Evolutionary conservation across 192 early-diverging fungal genomes (phyloP).

Genomic region (Coemansia guatemalensis): DNA sequence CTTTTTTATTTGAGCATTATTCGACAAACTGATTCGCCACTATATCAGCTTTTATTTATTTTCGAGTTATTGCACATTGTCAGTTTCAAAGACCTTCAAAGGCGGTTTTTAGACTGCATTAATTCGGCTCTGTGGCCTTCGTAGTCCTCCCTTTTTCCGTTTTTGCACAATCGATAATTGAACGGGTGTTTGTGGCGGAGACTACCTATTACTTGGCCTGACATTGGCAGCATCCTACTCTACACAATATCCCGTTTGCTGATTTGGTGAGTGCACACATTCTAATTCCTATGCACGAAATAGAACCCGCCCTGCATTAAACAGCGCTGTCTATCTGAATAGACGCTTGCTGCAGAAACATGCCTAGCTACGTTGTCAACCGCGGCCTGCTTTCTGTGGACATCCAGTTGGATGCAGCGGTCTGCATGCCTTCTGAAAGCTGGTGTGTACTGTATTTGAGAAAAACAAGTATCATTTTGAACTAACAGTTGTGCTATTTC

Average conservation of each 20-base stretch:
- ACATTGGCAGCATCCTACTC: neutral
- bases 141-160: neutral
- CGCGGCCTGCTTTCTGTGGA: neutral
- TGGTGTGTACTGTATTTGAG: neutral
- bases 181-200: neutral
- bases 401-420: neutral
- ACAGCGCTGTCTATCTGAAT: neutral
- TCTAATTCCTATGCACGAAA: neutral
- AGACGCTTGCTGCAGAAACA: neutral
- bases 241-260: neutral
- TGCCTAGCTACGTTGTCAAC: neutral
- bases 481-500: neutral
- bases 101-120: neutral
- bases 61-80: neutral
- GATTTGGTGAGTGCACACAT: neutral
- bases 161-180: neutral
- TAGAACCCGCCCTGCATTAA: neutral
- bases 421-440: neutral
- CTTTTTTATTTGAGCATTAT: conserved; percentile 4
- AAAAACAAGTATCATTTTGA: neutral
- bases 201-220: neutral
- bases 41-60: neutral
- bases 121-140: neutral
- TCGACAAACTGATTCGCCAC: neutral
- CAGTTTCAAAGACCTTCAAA: neutral